Evolutionary conservation across 2,329 filamentous ascomycete species (phyloP), one percentile per base, ranked within the genome.

Genomic region (Aspergillus vadensis): DNA sequence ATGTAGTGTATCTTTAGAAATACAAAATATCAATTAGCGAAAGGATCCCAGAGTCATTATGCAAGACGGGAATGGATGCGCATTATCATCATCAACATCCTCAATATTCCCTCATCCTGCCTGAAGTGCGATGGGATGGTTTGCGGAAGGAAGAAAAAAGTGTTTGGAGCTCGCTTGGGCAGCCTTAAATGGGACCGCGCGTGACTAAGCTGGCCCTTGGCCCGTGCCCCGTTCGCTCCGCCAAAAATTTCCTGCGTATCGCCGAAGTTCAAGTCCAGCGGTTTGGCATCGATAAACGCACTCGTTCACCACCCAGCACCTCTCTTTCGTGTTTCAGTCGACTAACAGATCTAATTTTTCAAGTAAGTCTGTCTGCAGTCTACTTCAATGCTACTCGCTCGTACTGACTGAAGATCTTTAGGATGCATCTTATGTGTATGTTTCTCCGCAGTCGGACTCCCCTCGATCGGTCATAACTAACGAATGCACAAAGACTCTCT

Each of bases 401-500:
- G 12, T 36, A 15, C 38, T 57, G 3, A 63, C 48, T 39, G 10
- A 15, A 15, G 5, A 27, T 15, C n/a, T 49, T 15, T 58, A 76
- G 72, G 58, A 77, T 77, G 75, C 75, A 77, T 77, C 74, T 77
- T 70, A 77, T 77, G 75, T 50, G 75, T 77, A 76, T 54, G 73
- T 70, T 55, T 27, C 62, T 32, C 21, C 47, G 43, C 44, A 53
- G 38, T 48, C 25, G 32, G 12, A 36, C 32, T 36, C 17, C 39
- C 38, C 47, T 53, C 50, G 50, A 48, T 36, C 56, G 30, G 21
- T 49, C 57, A 49, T 21, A 27, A 50, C 57, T 57, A 57, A 62
- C 36, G 39, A 51, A 17, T 12, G 9, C 48, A 59, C 43, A 51
- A 76, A 95, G 97, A 94, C 87, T 95, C 91, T 65, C 82, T 93